Evolutionary conservation across 345 rosid genomes (phyloP), one percentile per base, ranked within the genome.

Genomic region (Linum lewisii): DNA sequence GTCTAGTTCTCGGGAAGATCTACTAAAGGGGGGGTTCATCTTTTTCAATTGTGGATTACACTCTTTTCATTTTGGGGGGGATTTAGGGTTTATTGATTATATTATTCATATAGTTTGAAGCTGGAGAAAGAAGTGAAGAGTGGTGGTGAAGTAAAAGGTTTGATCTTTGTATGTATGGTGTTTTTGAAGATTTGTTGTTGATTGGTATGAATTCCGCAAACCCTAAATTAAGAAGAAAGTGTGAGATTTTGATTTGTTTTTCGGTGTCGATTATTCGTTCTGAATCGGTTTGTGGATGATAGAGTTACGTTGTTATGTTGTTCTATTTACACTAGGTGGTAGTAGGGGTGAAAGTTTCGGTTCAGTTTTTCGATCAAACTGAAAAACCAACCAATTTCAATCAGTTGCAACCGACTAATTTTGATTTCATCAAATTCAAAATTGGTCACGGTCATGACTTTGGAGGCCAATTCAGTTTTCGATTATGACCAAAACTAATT

Each of bases 1-100:
- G 99, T 34, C 53, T 85, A 5, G 67, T 85, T 70, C 78, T 93
- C 57, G 97, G 99, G 61, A 93, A 87, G 69, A 73, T 76, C 53
- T 93, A 87, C 58, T 93, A 84, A 77, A 61, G 69, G 65, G 50
- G 0, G 52, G 47, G 8, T 63, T 50, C 61, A 26, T 69, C 59
- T 51, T 32, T 59, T 21, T 37, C 62, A 51, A 16, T 51, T 23
- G 51, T 9, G 32, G 21, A 45, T 64, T 21, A 42, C 47, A 3
- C 9, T 18, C 2, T 21, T 58, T 29, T 26, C 4, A 49, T 24
- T 34, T 49, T 24, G 49, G 6, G 14, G 14, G 50, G 21, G 0
- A 10, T 50, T 18, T 42, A n/a, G 15, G n/a, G 60, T 60, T 53
- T n/a, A n/a, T n/a, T 15, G 15, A 34, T 21, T 29, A 29, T 52